A percentile compares a stretch with the other conserved stretches of the same genome.
phyloP scores from a whole-genome alignment of 2,329 filamentous ascomycete genomes.

The Aulographum hederae region DNA sequence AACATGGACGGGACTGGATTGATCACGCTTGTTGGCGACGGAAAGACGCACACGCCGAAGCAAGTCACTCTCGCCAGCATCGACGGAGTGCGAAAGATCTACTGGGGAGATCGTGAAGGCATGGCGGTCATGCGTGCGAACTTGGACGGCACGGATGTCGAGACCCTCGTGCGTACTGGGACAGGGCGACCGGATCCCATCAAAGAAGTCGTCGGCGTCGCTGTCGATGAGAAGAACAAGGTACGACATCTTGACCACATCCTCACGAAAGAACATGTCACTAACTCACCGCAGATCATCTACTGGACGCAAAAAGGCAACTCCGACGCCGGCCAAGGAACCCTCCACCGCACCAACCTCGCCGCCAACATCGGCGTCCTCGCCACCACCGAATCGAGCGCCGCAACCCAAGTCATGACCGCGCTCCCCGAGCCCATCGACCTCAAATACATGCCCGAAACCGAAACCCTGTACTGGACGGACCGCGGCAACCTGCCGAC shows the following conservation, averaged over 20 bases:
- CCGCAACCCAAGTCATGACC: constrained; percentile 1
- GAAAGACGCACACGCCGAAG: constrained; percentile 3
- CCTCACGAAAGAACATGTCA: no score
- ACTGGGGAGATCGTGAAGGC: constrained; percentile 4
- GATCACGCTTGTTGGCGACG: constrained; percentile 1
- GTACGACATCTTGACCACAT: no score
- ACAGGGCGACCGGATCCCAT: background rate
- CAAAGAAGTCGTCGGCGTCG: constrained; percentile 3
- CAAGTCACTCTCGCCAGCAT: constrained; percentile 1
- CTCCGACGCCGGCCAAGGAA: background rate
- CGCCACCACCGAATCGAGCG: background rate
- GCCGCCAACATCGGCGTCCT: background rate
- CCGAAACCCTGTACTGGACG: constrained; percentile 3
- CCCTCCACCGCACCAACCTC: constrained; percentile 1
- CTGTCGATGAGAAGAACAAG: constrained; percentile 2
- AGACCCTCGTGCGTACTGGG: constrained; percentile 1
- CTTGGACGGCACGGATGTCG: constrained; percentile 2
- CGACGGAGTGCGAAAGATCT: constrained; percentile 3
- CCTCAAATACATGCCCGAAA: constrained; percentile 1
- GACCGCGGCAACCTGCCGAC: constrained; percentile 1
- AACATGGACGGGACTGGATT: constrained; percentile 1
- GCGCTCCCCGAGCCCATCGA: constrained; percentile 4
- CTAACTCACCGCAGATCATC: no score
- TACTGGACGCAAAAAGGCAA: constrained; percentile 5
- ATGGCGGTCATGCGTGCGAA: constrained; percentile 5